Evolutionary conservation across 2,329 filamentous ascomycete species (phyloP).

Genomic region (Fusarium chlamydosporum): DNA sequence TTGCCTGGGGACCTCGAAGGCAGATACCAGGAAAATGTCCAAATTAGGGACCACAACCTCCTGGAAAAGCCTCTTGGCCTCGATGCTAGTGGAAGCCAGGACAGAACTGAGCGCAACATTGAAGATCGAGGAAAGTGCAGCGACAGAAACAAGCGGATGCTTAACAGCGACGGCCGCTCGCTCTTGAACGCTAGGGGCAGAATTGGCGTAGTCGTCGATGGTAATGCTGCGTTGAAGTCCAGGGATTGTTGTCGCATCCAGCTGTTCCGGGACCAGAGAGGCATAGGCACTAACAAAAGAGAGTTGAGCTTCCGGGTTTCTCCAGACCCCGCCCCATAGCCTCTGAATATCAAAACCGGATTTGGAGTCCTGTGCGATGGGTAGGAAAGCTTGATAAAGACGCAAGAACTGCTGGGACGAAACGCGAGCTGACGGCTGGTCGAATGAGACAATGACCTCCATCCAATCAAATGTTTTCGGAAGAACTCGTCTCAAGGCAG

Average conservation of each 20-base stretch:
- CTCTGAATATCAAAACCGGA: constrained; percentile 82
- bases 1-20: constrained; percentile 78
- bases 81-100: constrained; percentile 72
- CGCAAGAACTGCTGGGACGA: constrained; percentile 84
- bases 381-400: constrained; percentile 83
- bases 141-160: constrained; percentile 89
- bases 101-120: constrained; percentile 73
- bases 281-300: constrained; percentile 94
- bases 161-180: constrained; percentile 75
- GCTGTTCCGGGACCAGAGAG: constrained; percentile 78
- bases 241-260: constrained; percentile 89
- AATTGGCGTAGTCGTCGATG: constrained; percentile 67
- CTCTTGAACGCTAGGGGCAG: constrained; percentile 64
- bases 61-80: constrained; percentile 76
- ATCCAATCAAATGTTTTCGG: constrained; percentile 76
- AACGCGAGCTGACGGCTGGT: constrained; percentile 81
- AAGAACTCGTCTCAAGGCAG: constrained; percentile 73
- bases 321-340: constrained; percentile 93
- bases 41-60: constrained; percentile 79
- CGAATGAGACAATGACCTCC: constrained; percentile 82
- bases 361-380: constrained; percentile 71
- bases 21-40: constrained; percentile 83
- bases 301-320: constrained; percentile 86
- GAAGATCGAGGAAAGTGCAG: constrained; percentile 80
- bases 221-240: constrained; percentile 84